A percentile compares a stretch with the other conserved stretches of the same genome.
These are phyloP conservation scores for Fusarium heterosporum DNA, from an alignment of 2,329 filamentous ascomycete genomes.

Conservation along the genomic window DNA sequence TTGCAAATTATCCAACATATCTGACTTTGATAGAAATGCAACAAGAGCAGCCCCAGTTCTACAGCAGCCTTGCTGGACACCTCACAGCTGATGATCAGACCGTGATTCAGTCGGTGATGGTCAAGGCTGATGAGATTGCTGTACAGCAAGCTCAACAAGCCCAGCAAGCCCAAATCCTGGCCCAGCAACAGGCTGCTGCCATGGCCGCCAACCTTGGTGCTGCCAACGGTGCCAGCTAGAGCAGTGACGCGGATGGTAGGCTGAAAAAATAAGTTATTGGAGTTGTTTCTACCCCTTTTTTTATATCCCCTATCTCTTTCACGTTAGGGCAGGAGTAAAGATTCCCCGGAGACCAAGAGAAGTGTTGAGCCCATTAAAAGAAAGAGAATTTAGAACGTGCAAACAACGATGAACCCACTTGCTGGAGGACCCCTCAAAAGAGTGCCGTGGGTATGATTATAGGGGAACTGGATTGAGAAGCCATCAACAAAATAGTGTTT, in stretches of 20 bases:
- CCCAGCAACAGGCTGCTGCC: constrained; percentile 46
- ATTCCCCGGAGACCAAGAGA: constrained; percentile 47
- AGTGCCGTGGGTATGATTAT: constrained; percentile 45
- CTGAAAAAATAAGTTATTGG: constrained; percentile 41
- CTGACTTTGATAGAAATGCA: constrained; percentile 75
- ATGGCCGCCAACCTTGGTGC: constrained; percentile 36
- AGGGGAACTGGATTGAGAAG: constrained; percentile 24
- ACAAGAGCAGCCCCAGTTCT: constrained; percentile 90
- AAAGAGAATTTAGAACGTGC: constrained; percentile 48
- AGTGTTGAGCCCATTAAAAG: constrained; percentile 46
- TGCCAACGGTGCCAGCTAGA: constrained; percentile 46
- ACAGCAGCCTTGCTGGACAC: constrained; percentile 81
- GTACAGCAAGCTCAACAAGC: constrained; percentile 47
- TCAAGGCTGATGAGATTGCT: constrained; percentile 63
- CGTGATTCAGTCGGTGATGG: constrained; percentile 83
- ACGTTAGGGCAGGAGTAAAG: constrained; percentile 45
- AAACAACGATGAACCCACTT: constrained; percentile 47
- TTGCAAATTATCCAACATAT: background rate
- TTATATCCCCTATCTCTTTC: constrained; percentile 47
- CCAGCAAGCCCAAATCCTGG: constrained; percentile 47
- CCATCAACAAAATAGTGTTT: background rate
- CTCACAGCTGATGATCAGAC: constrained; percentile 84
- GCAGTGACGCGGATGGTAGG: constrained; percentile 8
- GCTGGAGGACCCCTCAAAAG: constrained; percentile 40
- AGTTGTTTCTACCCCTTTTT: constrained; percentile 44